These are phyloP conservation scores for Fusarium drepaniforme DNA, from an alignment of 2,329 filamentous ascomycete genomes.

Conservation along the genomic window DNA sequence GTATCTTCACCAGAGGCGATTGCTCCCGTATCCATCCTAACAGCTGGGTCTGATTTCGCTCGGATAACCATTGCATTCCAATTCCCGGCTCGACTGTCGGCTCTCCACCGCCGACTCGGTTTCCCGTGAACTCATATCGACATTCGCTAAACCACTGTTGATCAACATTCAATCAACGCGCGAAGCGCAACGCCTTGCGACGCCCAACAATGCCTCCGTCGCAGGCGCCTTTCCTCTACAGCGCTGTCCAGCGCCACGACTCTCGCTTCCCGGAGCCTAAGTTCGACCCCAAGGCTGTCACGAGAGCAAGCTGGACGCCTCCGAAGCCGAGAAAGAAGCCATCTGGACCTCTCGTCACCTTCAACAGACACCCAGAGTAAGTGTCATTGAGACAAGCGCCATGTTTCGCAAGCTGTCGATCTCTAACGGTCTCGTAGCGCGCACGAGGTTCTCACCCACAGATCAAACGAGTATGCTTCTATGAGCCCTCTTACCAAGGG, in stretches of 20 bases:
- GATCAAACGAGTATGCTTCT: slow-evolving; percentile 69
- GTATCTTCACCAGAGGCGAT: slow-evolving; percentile 30
- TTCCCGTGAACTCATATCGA: slow-evolving; percentile 25
- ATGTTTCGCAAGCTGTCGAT: slow-evolving; percentile 6
- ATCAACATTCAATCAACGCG: slow-evolving; percentile 14
- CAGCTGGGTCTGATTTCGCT: slow-evolving; percentile 17
- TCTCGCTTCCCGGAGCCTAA: slow-evolving; percentile 64
- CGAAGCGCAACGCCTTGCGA: slow-evolving; percentile 26
- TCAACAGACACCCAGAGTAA: slow-evolving; percentile 91
- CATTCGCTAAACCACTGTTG: neutral
- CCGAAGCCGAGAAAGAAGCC: slow-evolving; percentile 72
- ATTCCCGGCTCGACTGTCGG: slow-evolving; percentile 10
- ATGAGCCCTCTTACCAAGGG: slow-evolving; percentile 79
- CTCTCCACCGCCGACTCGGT: slow-evolving; percentile 4
- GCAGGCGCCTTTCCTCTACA: slow-evolving; percentile 78
- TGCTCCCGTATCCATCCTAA: slow-evolving; percentile 16
- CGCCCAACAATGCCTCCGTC: slow-evolving; percentile 44
- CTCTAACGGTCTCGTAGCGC: slow-evolving; percentile 53
- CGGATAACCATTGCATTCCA: slow-evolving; percentile 34
- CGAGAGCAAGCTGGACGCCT: slow-evolving; percentile 80
- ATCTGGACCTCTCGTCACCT: slow-evolving; percentile 81
- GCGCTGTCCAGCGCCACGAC: slow-evolving; percentile 63
- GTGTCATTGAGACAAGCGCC: slow-evolving; percentile 44
- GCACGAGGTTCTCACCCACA: slow-evolving; percentile 74
- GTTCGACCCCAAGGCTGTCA: slow-evolving; percentile 92